Evolutionary conservation across 1,284 basidiomycete species (phyloP).

Genomic region (Puccinia horiana): DNA sequence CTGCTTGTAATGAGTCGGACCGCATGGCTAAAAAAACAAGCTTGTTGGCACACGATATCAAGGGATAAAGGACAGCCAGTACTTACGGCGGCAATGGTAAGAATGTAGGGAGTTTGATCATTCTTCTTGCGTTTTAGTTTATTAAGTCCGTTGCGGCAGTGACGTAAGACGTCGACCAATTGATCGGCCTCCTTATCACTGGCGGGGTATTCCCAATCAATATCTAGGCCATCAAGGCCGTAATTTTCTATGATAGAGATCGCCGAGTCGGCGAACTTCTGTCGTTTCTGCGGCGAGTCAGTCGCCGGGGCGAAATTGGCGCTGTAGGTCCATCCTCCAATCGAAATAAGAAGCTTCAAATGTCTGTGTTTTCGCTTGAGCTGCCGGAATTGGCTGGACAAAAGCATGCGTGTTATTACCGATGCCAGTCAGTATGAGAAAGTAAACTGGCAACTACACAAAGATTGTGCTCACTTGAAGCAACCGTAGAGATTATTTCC

Average conservation of each 20-base stretch:
- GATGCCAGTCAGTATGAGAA: not conserved
- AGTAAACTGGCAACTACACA: not conserved
- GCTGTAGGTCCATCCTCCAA: conserved; percentile 59
- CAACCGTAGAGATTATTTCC: conserved; percentile 57
- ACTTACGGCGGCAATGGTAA: conserved; percentile 47
- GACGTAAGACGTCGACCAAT: conserved; percentile 31
- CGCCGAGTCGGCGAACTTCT: conserved; percentile 55
- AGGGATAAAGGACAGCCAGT: not conserved
- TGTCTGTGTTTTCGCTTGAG: conserved; percentile 57
- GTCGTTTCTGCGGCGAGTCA: conserved; percentile 52
- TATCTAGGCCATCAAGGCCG: conserved; percentile 56
- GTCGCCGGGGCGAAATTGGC: conserved; percentile 57
- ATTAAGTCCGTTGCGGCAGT: conserved; percentile 1
- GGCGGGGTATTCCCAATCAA: conserved; percentile 49
- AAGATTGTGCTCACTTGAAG: conserved; percentile 53
- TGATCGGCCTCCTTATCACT: conserved; percentile 41
- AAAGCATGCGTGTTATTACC: not conserved
- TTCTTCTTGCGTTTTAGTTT: conserved; percentile 30
- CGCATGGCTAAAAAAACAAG: conserved; percentile 43
- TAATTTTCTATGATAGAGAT: conserved; percentile 57
- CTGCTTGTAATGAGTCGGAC: conserved; percentile 48
- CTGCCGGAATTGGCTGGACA: conserved; percentile 51
- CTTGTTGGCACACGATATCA: not conserved
- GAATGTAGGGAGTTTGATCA: conserved; percentile 25
- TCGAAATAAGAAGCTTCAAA: conserved; percentile 57